phyloP scores from a whole-genome alignment of 441 rosid genomes.

The Bruguiera hainesii region DNA sequence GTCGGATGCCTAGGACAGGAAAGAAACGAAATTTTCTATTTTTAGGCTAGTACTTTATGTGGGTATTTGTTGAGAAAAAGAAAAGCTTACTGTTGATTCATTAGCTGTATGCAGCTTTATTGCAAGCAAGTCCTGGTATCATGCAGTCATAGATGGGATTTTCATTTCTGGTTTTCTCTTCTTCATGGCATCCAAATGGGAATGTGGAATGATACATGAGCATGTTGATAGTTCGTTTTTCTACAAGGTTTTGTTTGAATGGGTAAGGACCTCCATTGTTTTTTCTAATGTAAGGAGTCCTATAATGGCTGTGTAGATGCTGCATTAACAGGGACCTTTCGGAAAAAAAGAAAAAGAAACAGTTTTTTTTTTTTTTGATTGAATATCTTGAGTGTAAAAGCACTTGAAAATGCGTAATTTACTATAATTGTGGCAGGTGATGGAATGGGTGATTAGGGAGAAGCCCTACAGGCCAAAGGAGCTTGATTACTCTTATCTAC shows the following conservation, averaged over 20 bases:
- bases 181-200: not conserved
- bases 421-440: conserved; percentile 45
- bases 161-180: not conserved
- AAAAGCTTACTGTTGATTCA: no score
- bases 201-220: not conserved
- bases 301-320: no score
- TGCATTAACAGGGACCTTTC: no score
- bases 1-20: not conserved
- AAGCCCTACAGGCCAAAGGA: conserved; percentile 69
- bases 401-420: conserved; percentile 2
- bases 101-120: no score
- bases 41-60: no score
- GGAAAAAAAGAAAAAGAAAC: not conserved
- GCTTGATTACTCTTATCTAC: conserved; percentile 67
- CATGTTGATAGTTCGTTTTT: not conserved
- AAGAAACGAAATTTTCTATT: no score
- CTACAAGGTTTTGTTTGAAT: not conserved
- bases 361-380: not conserved
- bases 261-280: not conserved
- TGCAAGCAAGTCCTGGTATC: no score
- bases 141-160: no score
- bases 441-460: conserved; percentile 88
- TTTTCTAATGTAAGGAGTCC: no score
- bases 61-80: no score
- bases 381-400: not conserved